phyloP scores from a whole-genome alignment of 1,139 yeast species.

The Protomyces lactucae-debilis region DNA sequence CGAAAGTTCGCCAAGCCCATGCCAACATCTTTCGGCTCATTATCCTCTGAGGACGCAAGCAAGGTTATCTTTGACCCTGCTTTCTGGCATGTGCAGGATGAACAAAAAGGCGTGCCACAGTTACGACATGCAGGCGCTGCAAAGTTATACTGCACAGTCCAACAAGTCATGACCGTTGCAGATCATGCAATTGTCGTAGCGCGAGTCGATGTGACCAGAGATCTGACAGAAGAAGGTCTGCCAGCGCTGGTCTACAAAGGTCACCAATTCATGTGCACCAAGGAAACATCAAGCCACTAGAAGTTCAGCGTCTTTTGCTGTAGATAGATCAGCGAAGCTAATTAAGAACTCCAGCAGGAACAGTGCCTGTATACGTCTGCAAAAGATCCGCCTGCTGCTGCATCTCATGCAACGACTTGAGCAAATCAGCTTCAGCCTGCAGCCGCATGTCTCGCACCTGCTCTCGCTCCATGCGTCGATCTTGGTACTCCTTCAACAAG shows the following conservation, averaged over 20 bases:
- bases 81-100: background rate
- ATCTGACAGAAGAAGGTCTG: background rate
- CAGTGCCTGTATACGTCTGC: background rate
- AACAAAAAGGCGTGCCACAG: background rate
- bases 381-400: conserved; percentile 8
- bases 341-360: too few relatives aligned
- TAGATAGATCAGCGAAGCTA: too few relatives aligned
- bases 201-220: background rate
- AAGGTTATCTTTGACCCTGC: background rate
- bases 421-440: conserved; percentile 19
- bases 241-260: background rate
- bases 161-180: background rate
- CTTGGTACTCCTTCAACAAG: background rate
- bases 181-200: background rate
- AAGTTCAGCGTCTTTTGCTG: background rate
- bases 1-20: background rate
- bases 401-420: conserved; percentile 14
- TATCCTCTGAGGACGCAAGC: background rate
- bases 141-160: background rate
- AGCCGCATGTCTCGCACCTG: background rate
- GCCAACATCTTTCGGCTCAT: background rate
- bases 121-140: background rate
- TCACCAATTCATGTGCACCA: background rate
- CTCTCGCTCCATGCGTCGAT: conserved; percentile 9
- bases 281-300: background rate